A percentile compares a stretch with the other conserved stretches of the same genome.
phyloP scores from a whole-genome alignment of 495 filamentous ascomycete genomes.

The Xylaria curta region DNA sequence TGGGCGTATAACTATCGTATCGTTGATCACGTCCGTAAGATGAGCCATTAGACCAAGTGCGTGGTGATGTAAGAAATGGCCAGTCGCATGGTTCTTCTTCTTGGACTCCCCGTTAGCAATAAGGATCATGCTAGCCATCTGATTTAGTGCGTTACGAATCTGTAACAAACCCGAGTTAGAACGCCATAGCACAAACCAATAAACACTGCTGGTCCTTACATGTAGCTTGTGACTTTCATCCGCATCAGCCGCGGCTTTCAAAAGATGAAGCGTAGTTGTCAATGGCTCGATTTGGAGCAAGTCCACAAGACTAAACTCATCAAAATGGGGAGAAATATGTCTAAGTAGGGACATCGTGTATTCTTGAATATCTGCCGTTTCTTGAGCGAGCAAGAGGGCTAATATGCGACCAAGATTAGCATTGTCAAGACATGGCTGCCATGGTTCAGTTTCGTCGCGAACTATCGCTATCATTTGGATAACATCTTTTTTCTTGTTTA shows the following conservation, averaged over 20 bases:
- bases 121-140: constrained; percentile 69
- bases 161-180: constrained; percentile 35
- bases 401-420: constrained; percentile 81
- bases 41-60: constrained; percentile 87
- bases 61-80: constrained; percentile 86
- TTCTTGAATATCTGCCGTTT: constrained; percentile 66
- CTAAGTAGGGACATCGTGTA: constrained; percentile 71
- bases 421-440: constrained; percentile 54
- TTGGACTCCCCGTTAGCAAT: constrained; percentile 52
- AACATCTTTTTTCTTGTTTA: constrained; percentile 76
- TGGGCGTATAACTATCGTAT: constrained; percentile 60
- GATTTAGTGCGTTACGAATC: constrained; percentile 67
- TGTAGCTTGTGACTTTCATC: constrained; percentile 63
- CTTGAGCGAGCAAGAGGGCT: constrained; percentile 77
- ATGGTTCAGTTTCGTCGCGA: constrained; percentile 58
- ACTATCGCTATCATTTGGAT: constrained; percentile 81
- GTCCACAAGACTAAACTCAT: constrained; percentile 66
- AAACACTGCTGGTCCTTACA: constrained; percentile 38
- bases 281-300: constrained; percentile 79
- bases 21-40: constrained; percentile 82
- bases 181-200: constrained; percentile 11
- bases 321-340: constrained; percentile 71
- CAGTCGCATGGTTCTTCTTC: constrained; percentile 59
- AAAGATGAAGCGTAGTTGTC: constrained; percentile 75
- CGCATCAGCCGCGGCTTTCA: constrained; percentile 78